These are phyloP conservation scores for Botrytis aclada DNA, from an alignment of 2,329 filamentous ascomycete species.

Conservation along the genomic window DNA sequence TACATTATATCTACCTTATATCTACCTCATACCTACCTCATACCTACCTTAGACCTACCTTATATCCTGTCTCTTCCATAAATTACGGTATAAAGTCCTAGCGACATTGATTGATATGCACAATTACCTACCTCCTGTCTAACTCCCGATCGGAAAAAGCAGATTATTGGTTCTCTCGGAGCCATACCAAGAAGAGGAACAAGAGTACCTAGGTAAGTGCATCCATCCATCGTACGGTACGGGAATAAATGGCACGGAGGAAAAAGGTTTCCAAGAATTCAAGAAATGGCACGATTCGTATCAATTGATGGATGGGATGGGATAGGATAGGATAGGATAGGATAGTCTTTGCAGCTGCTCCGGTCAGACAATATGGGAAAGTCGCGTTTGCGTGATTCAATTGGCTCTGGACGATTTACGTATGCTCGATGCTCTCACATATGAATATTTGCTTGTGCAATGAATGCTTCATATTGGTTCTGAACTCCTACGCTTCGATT, in stretches of 20 bases:
- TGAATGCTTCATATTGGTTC: background rate
- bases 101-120: background rate
- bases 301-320: background rate
- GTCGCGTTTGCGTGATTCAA: background rate
- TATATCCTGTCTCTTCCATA: background rate
- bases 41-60: background rate
- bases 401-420: background rate
- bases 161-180: background rate
- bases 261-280: background rate
- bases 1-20: too few species aligned
- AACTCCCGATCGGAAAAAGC: background rate
- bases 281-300: conserved; percentile 2
- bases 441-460: background rate
- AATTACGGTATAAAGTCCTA: background rate
- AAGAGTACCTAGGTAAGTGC: background rate
- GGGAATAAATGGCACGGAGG: background rate
- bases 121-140: background rate
- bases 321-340: too few species aligned
- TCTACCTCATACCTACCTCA: too few species aligned
- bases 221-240: background rate
- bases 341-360: background rate
- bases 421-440: background rate
- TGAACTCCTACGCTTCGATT: background rate
- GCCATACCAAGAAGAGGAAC: background rate
- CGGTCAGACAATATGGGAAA: background rate